Base-by-base conservation (phyloP, 176 grass and related monocot species). In the Musa beccarii region DNA sequence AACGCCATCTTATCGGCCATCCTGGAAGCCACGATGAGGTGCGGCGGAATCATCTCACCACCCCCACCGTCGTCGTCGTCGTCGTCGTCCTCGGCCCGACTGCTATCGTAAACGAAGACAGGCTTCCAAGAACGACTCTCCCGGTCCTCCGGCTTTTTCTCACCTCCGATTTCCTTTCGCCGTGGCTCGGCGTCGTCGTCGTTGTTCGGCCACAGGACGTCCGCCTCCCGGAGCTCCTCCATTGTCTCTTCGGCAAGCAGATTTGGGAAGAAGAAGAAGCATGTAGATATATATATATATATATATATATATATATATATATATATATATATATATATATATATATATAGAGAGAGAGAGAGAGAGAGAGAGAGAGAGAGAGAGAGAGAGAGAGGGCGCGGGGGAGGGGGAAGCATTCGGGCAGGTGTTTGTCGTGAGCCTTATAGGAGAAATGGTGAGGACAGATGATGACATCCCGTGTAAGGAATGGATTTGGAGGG, bases 171-270 rank as follows among this genome's bases (percentile, higher is more conserved):
- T 25, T 8, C 21, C 55, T 43, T 43, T 10, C 54, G 25, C 49
- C 52, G 9, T 6, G 62, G 78, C 4, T 43, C 34, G 34, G 4
- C 34, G 34, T 43, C 8, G 43, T 71, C 49, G 22, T 5, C 49
- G 12, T 9, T 68, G 54, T 76, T 51, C 29, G 82, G 82, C 79
- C 82, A 88, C 1, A 88, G 34, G 51, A 88, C 66, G 71, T 85
- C 86, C 51, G 75, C 52, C 74, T 85, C 86, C 11, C 62, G 72
- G 75, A 82, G 20, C 71, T 88, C 86, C 22, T 75, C 68, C 83
- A 71, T 83, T 0, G 17, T 73, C 51, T 53, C 34, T 43, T 43
- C 34, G 34, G 34, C 34, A 43, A 43, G 34, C 34, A 43, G 34
- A 4, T 43, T 6, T 43, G 34, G 34, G 34, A 43, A 4, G 34